Base-by-base conservation (phyloP, 129 eudicot genomes). In the Heracleum sosnowskyi region DNA sequence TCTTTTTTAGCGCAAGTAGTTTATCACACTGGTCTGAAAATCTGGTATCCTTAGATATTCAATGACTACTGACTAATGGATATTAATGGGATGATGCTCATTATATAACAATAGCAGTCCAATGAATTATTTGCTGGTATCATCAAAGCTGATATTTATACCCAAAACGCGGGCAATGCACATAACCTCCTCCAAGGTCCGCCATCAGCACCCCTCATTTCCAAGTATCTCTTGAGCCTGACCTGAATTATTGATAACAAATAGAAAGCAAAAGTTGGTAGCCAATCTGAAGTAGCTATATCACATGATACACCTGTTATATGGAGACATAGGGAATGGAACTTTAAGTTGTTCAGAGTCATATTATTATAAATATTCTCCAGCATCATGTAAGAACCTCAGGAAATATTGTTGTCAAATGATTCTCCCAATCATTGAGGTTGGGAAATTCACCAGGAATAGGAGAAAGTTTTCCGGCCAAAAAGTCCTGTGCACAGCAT, bases 171-270 rank as follows among this genome's bases (percentile, higher is more conserved):
- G 47, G 99, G 99, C 82, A 95, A 73, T 72, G 99, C 99, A 77
- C 99, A 95, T 47, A 95, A 85, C 85, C 99, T 86, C 86, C 99
- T 90, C 97, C 97, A 92, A 74, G 99, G 97, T 18, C 99, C 99
- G 71, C 97, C 97, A 87, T 95, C 99, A 73, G 99, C 99, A 80
- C 97, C 99, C 77, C 99, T 90, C 99, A 95, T 92, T 83, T 95
- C 99, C 91, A 95, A 79, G 86, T 90, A 91, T 84, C 96, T 83
- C 85, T 95, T 95, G 57, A 92, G 91, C 86, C 99, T 95, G 62
- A 94, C 98, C 98, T 94, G 91, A 76, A 79, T 46, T 77, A 51
- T 10, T 71, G 49, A 47, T 78, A 47, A 76, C 45, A 33, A 22
- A 29, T 62, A 34, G 40, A 53, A 63, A 60, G 36, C 45, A 63